Base-by-base conservation (phyloP, 345 rosid species). In the Crucihimalaya himalaica region DNA sequence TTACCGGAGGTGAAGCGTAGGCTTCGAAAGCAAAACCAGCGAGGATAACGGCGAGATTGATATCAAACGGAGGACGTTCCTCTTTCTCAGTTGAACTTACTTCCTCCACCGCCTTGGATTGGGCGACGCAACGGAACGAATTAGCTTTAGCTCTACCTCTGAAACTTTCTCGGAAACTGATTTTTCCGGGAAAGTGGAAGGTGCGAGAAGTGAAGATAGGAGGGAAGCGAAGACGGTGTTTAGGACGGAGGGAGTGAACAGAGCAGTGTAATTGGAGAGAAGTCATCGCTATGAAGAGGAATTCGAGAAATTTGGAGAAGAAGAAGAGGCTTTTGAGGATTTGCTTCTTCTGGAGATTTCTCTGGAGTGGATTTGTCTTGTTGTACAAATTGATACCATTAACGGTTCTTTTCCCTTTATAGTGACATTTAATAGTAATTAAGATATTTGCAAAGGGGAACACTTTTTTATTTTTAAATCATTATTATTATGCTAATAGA, bases 21-120 rank as follows among this genome's bases (percentile, higher is more conserved):
- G 97, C 84, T 79, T 91, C 99, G 73, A 91, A 95, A n/a, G 97
- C 92, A 65, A 95, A 95, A 63, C 99, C 97, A 39, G 97, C 97
- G 29, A 95, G 96, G 66, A 94, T 79, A 48, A 94, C 97, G 5
- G 97, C 97, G 45, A 91, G 92, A 80, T 91, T 95, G 76, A 91
- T 86, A 74, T 95, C 96, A 59, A 95, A 91, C 19, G 92, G 79
- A 68, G 90, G 90, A 57, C 91, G 81, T 46, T 85, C 86, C 2
- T 58, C 59, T 25, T 15, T 29, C 71, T 40, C 65, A 27, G 51
- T 12, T 53, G 28, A 35, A 19, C 21, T n/a, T 18, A 73, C 78
- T 70, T 75, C 84, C 73, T 78, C 81, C 8, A 80, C 63, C 46
- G 16, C 5, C 48, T 71, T 76, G 13, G 81, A 68, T 78, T 80